Evolutionary conservation across 192 early-diverging fungal genomes (phyloP), one percentile per base, ranked within the genome.

Genomic region (Entomortierella chlamydospora): DNA sequence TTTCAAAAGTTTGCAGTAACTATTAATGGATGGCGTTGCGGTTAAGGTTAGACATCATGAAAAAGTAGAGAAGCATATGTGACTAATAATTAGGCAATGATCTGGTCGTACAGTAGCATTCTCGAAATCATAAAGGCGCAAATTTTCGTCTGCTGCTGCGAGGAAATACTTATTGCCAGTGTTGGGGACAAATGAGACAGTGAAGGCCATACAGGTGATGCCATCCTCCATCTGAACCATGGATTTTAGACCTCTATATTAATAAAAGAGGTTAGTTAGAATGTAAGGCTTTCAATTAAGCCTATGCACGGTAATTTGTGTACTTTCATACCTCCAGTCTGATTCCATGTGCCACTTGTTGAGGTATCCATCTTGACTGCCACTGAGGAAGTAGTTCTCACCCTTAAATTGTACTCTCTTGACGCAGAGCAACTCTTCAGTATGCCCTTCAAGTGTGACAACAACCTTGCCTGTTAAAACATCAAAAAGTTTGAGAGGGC

Each of bases 161-260:
- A 96, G 65, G 72, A 98, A 96, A 83, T 95, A 98, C 62, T 90
- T 92, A 85, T 98, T 98, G 26, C 95, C 97, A 2, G 94, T 94
- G 69, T 95, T 91, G 2, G 97, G 96, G 31, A 97, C 83, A 85
- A 98, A 98, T 22, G 95, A 93, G 17, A 96, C 92, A 0, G 93
- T 96, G 83, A 98, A 98, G 13, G 95, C 95, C 96, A 98, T 98
- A 82, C 95, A 97, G 2, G 95, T 97, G 22, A 93, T 81, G 22
- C 92, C 93, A 60, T 97, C 96, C 13, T 82, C 83, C 84, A 97
- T 91, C 52, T 87, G 83, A n/a, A 73, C 88, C 47, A 87, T 70
- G 25, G 90, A 88, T 26, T 91, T 58, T 20, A 95, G 79, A 56
- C 87, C 86, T 22, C 88, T 89, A 70, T 26, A 2, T 2, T 61